Percentiles rank a stretch among this genome's conserved stretches.
Evolutionary conservation across 805 yeast genomes (phyloP).

Genomic region (Candida manassasensis): DNA sequence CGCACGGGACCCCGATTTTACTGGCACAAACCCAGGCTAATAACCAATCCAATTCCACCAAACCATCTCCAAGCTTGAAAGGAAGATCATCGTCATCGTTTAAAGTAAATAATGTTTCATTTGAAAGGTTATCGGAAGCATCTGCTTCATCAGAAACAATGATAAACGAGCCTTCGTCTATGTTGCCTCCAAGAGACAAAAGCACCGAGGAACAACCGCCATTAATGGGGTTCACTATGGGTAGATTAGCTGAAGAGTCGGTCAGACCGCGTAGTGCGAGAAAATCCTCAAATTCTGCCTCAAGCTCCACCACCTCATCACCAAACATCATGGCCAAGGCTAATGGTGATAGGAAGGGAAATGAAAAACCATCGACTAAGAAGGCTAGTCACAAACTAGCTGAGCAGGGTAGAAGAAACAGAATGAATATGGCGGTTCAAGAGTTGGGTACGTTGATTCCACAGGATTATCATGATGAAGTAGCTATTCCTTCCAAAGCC

Average conservation of each 20-base stretch:
- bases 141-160: conserved; percentile 9
- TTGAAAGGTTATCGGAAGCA: conserved; percentile 30
- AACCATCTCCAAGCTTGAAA: conserved; percentile 1
- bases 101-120: conserved; percentile 7
- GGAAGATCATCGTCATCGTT: background rate
- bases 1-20: conserved; percentile 40
- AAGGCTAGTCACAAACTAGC: conserved; percentile 84
- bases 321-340: conserved; percentile 13
- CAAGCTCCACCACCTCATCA: conserved; percentile 17
- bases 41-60: conserved; percentile 1
- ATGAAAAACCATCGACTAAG: conserved; percentile 39
- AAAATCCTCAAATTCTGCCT: conserved; percentile 7
- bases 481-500: conserved; percentile 78
- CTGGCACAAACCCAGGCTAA: conserved; percentile 17
- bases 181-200: conserved; percentile 34
- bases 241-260: conserved; percentile 35
- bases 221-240: conserved; percentile 46
- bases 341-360: conserved; percentile 9
- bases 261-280: conserved; percentile 11
- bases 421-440: conserved; percentile 83
- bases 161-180: conserved; percentile 12
- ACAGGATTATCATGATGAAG: conserved; percentile 49
- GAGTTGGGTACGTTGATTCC: conserved; percentile 72
- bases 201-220: conserved; percentile 23
- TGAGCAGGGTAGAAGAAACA: conserved; percentile 91